A percentile compares a stretch with the other conserved stretches of the same genome.
These are phyloP conservation scores for Venturia nashicola DNA, from an alignment of 2,329 filamentous ascomycete genomes.

Conservation along the genomic window DNA sequence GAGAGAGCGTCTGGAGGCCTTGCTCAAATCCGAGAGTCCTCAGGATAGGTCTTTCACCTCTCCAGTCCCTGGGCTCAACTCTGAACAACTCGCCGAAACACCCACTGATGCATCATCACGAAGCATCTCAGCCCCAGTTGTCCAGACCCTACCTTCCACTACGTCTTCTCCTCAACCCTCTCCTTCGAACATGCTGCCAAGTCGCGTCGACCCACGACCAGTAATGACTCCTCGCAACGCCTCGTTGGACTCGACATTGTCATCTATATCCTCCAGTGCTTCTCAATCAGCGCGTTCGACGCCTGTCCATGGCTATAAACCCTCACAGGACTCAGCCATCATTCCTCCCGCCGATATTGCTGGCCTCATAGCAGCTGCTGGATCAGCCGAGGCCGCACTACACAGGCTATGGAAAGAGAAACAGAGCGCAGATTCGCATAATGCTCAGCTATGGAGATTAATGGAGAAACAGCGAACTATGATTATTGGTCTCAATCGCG, in stretches of 20 bases:
- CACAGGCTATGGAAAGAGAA: slow-evolving; percentile 86
- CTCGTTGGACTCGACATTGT: slow-evolving; percentile 90
- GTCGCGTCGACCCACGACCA: slow-evolving; percentile 20
- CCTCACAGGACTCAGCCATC: slow-evolving; percentile 35
- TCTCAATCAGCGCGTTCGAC: slow-evolving; percentile 38
- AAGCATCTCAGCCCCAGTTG: slow-evolving; percentile 23
- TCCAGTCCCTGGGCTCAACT: not conserved
- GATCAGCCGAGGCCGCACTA: slow-evolving; percentile 80
- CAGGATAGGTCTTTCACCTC: slow-evolving; percentile 2
- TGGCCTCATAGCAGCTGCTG: slow-evolving; percentile 68
- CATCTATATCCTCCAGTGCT: slow-evolving; percentile 36
- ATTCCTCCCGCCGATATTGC: slow-evolving; percentile 62
- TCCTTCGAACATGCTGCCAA: slow-evolving; percentile 12
- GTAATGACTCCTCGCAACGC: slow-evolving; percentile 52
- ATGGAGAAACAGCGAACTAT: slow-evolving; percentile 94
- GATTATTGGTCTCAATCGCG: slow-evolving; percentile 87
- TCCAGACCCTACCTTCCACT: slow-evolving; percentile 23
- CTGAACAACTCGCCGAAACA: slow-evolving; percentile 12
- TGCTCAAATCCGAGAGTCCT: slow-evolving; percentile 18
- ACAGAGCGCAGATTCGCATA: slow-evolving; percentile 75
- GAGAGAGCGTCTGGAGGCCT: slow-evolving; percentile 25
- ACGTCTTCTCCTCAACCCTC: slow-evolving; percentile 11
- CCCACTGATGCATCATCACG: slow-evolving; percentile 16
- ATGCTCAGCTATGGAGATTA: slow-evolving; percentile 83
- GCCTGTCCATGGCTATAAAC: slow-evolving; percentile 45